phyloP scores from a whole-genome alignment of 768 basidiomycete species.

The Mycena metata region DNA sequence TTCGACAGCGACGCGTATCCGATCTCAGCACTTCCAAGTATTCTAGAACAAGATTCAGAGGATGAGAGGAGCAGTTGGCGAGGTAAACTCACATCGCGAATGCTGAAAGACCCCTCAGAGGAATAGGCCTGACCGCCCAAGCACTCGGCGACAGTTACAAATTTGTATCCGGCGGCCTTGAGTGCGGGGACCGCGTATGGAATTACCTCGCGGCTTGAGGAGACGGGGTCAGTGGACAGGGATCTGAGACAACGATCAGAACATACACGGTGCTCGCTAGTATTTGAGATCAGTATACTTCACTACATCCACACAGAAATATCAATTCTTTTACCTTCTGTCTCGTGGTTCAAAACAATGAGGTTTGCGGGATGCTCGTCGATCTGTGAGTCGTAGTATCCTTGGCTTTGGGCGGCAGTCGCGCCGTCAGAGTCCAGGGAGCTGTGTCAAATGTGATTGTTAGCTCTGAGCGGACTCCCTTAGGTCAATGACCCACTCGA shows the following conservation, averaged over 20 bases:
- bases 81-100: not conserved
- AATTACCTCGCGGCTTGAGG: slow-evolving; percentile 50
- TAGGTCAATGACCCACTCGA: slow-evolving; percentile 35
- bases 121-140: slow-evolving; percentile 53
- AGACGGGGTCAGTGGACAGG: not conserved
- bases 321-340: slow-evolving; percentile 44
- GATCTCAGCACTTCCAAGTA: not conserved
- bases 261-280: slow-evolving; percentile 55
- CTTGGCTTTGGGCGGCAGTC: slow-evolving; percentile 49
- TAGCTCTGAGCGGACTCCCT: not conserved
- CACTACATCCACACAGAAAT: not conserved
- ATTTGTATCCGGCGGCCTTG: slow-evolving; percentile 54
- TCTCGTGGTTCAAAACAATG: slow-evolving; percentile 60
- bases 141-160: slow-evolving; percentile 59
- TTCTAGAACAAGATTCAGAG: not conserved
- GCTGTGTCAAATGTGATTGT: slow-evolving; percentile 43
- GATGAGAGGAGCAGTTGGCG: too few relatives aligned
- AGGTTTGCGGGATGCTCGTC: slow-evolving; percentile 50
- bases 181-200: slow-evolving; percentile 54
- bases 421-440: slow-evolving; percentile 56
- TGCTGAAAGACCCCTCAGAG: not conserved
- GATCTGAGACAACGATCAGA: too few relatives aligned
- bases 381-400: slow-evolving; percentile 47
- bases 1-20: too few relatives aligned
- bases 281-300: not conserved